These are phyloP conservation scores for Pythium utonaiense DNA, from an alignment of 352 stramenopile genomes.

Conservation along the genomic window DNA sequence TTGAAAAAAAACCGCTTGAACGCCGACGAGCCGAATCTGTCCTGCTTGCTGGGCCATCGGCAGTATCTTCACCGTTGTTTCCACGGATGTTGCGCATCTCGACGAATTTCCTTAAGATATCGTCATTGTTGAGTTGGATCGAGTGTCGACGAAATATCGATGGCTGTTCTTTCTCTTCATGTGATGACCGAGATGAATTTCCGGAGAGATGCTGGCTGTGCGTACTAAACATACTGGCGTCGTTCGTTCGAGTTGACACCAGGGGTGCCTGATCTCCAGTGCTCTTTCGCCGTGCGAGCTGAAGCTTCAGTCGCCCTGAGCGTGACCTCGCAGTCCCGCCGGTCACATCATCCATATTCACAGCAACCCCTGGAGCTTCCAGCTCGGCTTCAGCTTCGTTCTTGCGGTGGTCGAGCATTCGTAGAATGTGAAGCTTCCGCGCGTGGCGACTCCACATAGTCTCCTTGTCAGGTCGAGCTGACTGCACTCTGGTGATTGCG, in stretches of 20 bases:
- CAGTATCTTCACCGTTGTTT: background rate
- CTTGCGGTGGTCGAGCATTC: conserved; percentile 8
- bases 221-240: background rate
- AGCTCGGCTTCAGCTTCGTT: conserved; percentile 4
- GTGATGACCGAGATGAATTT: conserved; percentile 1
- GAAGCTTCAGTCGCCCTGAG: background rate
- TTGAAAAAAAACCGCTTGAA: background rate
- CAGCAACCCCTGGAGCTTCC: background rate
- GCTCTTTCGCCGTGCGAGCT: conserved; percentile 4
- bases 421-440: conserved; percentile 6
- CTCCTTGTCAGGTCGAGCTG: conserved; percentile 6
- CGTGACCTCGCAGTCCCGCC: background rate
- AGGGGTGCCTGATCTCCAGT: background rate
- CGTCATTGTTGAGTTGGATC: conserved; percentile 8
- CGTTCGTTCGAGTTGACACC: background rate
- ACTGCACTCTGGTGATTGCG: background rate
- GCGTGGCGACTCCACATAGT: conserved; percentile 10
- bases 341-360: background rate
- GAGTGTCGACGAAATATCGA: conserved; percentile 5
- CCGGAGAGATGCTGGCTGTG: conserved; percentile 1
- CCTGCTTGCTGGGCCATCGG: background rate
- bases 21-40: background rate
- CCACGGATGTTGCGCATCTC: background rate
- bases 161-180: background rate
- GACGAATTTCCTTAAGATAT: conserved; percentile 4